Percentiles rank a stretch among this genome's conserved stretches.
Conservation (phyloP, 176 grass and related monocot species). For the Avena sativa region DNA sequence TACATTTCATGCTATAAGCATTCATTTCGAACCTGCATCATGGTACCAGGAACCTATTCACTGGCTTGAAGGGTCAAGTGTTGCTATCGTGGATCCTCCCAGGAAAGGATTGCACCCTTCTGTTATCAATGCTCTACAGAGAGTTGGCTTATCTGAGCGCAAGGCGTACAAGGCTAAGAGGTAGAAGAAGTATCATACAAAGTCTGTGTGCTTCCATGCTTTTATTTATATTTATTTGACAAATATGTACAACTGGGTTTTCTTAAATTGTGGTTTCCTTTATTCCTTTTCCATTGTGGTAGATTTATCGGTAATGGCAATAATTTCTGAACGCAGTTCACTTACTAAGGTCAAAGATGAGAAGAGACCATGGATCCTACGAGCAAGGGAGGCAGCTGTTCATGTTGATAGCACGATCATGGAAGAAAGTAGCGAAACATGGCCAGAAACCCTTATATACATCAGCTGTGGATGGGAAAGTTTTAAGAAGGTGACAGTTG, state of each 20-base stretch:
- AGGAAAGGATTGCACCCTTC: slow-evolving; percentile 93
- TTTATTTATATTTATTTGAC: slow-evolving; percentile 31
- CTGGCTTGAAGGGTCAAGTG: slow-evolving; percentile 84
- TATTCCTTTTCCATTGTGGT: background rate
- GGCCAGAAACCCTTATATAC: slow-evolving; percentile 88
- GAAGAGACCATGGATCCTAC: slow-evolving; percentile 95
- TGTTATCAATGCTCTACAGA: slow-evolving; percentile 76
- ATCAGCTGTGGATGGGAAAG: slow-evolving; percentile 99
- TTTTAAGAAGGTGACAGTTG: slow-evolving; percentile 80
- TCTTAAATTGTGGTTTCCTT: slow-evolving; percentile 11
- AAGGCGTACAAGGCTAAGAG: slow-evolving; percentile 71
- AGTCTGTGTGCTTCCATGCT: slow-evolving; percentile 16
- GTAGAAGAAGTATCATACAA: slow-evolving; percentile 42
- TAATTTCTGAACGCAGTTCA: slow-evolving; percentile 58
- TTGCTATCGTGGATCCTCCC: slow-evolving; percentile 94
- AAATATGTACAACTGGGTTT: slow-evolving; percentile 12
- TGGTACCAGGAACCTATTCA: slow-evolving; percentile 78
- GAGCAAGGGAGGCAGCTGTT: slow-evolving; percentile 85
- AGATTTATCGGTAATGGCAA: slow-evolving; percentile 31
- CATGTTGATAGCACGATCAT: slow-evolving; percentile 64
- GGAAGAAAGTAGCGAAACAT: slow-evolving; percentile 63
- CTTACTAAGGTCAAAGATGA: slow-evolving; percentile 80
- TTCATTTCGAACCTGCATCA: slow-evolving; percentile 49
- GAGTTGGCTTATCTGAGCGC: slow-evolving; percentile 64
- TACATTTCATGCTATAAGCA: slow-evolving; percentile 34